Conservation (phyloP, 371 early-diverging fungal genomes). For the Actinomortierella wolfii region DNA sequence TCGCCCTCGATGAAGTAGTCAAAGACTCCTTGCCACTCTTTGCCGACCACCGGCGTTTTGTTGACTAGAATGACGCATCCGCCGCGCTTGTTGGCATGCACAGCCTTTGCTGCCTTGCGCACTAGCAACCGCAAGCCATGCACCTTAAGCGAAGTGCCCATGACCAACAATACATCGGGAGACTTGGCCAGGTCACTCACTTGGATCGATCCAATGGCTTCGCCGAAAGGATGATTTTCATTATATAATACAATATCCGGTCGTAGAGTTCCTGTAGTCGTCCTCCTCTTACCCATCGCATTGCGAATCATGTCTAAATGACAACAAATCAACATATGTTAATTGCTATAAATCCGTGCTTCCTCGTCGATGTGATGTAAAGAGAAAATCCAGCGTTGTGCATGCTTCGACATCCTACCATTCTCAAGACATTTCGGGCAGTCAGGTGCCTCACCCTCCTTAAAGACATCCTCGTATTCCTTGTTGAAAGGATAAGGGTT, state of each 20-base stretch:
- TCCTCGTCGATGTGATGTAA: background rate
- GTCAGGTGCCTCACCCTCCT: conserved; percentile 70
- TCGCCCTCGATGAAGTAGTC: conserved; percentile 87
- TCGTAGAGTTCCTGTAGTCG: conserved; percentile 84
- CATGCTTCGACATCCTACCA: conserved; percentile 24
- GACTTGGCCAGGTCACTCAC: conserved; percentile 67
- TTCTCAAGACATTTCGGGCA: conserved; percentile 80
- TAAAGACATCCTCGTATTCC: conserved; percentile 58
- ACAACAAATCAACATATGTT: background rate
- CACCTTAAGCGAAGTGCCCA: conserved; percentile 98
- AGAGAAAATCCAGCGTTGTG: too few relatives aligned
- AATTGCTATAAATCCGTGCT: background rate
- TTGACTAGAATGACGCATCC: conserved; percentile 67
- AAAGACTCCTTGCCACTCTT: conserved; percentile 87
- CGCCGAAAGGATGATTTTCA: conserved; percentile 92
- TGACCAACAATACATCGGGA: conserved; percentile 93
- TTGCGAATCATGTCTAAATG: conserved; percentile 52
- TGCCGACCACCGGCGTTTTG: conserved; percentile 58
- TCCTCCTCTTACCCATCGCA: conserved; percentile 73
- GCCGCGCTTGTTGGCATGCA: conserved; percentile 58
- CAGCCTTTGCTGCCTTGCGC: conserved; percentile 80
- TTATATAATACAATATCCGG: conserved; percentile 98
- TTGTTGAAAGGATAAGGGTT: conserved; percentile 63
- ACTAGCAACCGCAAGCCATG: conserved; percentile 92
- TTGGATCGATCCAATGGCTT: conserved; percentile 77